Evolutionary conservation across 345 rosid genomes (phyloP), one percentile per base, ranked within the genome.

Genomic region (Euphorbia pulcherrima): DNA sequence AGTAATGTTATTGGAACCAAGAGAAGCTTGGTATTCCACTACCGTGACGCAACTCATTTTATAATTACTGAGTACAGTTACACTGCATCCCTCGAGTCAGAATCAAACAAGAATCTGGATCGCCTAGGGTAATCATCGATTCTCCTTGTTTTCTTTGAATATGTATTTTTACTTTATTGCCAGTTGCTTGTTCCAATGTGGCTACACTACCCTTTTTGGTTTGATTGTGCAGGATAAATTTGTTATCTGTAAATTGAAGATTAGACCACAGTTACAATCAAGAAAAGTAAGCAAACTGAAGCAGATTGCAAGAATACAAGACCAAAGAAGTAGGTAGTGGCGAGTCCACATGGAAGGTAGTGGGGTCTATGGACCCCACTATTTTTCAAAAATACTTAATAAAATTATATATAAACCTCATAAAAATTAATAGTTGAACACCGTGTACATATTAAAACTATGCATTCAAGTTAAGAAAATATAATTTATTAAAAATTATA

Each of bases 191-290:
- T 33, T 33, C 37, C 37, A 33, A 33, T 33, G 37, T 7, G 7
- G 37, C 37, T 2, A 33, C 37, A 33, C 37, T 3, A 33, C 7
- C 50, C 24, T 40, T 33, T 33, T 33, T 33, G 37, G 37, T 33
- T 33, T 33, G 37, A 3, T 33, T 33, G 56, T 75, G 82, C 61
- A 73, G 75, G 59, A 51, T 24, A 26, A 64, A 30, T 66, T 60
- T 44, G 68, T 68, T 37, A 13, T 83, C 7, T 83, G 79, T n/a
- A 80, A 67, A 76, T 30, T 83, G 11, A 68, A 33, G 70, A 71
- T n/a, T 23, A 69, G 64, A 9, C 2, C 56, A 70, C 23, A 33
- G 24, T 24, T 29, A 23, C 2, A 27, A 33, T 33, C 7, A 39
- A 35, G 60, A 65, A 23, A 41, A 11, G 6, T 1, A 52, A 51